A percentile compares a stretch with the other conserved stretches of the same genome.
Conservation (phyloP, 306 rosid genomes). For the Sindora glabra region DNA sequence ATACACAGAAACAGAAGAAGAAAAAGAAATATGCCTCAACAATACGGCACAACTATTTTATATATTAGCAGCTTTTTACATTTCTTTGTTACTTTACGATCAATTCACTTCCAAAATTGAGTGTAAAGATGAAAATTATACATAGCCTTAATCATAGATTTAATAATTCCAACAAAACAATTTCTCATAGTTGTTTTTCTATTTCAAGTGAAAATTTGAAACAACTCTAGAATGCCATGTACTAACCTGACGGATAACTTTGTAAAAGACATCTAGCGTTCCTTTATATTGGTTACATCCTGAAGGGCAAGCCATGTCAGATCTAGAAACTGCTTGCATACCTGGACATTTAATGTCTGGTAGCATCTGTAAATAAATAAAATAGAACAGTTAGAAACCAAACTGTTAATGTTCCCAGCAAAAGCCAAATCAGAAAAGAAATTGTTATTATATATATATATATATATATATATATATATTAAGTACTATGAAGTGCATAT, state of each 20-base stretch:
- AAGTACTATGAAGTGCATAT: too few species aligned
- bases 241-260: slow-evolving; percentile 76
- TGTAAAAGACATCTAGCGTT: slow-evolving; percentile 68
- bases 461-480: too few species aligned
- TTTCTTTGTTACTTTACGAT: not conserved
- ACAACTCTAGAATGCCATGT: not conserved
- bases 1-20: not conserved
- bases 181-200: not conserved
- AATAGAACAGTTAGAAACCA: not conserved
- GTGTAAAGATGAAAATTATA: not conserved
- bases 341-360: slow-evolving; percentile 33
- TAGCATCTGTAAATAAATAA: slow-evolving; percentile 33
- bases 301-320: slow-evolving; percentile 34
- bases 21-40: not conserved
- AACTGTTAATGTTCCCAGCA: not conserved
- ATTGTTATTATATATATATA: too few species aligned
- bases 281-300: slow-evolving; percentile 58
- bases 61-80: not conserved
- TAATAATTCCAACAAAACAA: not conserved
- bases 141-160: not conserved
- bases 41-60: not conserved
- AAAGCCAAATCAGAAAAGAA: not conserved
- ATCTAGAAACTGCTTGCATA: slow-evolving; percentile 25
- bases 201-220: not conserved
- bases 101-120: not conserved